phyloP scores from a whole-genome alignment of 495 filamentous ascomycete species.

The Tuber microsphaerosporum region DNA sequence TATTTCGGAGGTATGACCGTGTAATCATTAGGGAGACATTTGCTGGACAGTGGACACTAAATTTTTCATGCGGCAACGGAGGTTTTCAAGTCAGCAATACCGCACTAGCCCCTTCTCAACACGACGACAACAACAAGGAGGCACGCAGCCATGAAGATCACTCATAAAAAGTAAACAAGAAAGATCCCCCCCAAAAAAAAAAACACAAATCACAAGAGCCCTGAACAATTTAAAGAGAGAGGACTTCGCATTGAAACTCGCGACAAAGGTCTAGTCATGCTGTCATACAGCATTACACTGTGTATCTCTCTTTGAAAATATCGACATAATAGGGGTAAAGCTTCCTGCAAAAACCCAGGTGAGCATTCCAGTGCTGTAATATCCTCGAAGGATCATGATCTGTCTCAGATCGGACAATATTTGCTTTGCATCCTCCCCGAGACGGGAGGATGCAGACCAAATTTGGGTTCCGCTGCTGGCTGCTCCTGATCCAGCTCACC shows the following conservation, averaged over 20 bases:
- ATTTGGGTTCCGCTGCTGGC: neutral
- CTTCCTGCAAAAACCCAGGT: no score
- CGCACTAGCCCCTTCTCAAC: neutral
- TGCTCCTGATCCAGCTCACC: neutral
- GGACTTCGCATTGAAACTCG: neutral
- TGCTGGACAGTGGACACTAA: neutral
- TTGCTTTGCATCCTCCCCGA: neutral
- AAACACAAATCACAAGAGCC: neutral
- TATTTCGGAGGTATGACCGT: neutral
- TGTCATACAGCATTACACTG: neutral
- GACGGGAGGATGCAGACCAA: neutral
- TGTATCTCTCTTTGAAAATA: neutral
- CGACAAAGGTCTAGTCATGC: neutral
- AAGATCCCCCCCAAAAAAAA: neutral
- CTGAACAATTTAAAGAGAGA: neutral
- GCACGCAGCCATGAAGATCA: neutral
- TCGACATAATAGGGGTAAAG: neutral
- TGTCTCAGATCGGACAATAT: slow-evolving; percentile 1
- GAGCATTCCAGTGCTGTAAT: neutral
- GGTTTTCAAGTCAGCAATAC: neutral
- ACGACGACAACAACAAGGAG: neutral
- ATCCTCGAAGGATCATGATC: neutral
- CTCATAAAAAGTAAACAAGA: neutral
- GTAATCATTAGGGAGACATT: neutral
- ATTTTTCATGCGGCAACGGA: neutral